Percentiles rank a stretch among this genome's conserved stretches.
phyloP scores from a whole-genome alignment of 1,139 yeast species.

The Debaryomyces subglobosus region DNA sequence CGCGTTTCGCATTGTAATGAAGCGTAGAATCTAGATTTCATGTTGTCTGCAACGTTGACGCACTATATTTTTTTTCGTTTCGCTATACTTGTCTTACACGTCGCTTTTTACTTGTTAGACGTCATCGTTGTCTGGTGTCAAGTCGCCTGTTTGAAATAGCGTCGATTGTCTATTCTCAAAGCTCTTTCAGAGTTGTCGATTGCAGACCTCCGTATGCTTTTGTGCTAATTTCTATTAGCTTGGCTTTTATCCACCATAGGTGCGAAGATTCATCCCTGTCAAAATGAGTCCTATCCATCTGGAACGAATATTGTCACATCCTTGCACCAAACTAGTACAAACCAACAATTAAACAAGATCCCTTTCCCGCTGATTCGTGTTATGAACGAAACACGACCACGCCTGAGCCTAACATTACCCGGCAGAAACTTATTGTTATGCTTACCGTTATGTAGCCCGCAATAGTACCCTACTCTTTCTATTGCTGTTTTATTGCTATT shows the following conservation, averaged over 20 bases:
- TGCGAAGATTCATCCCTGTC: not conserved
- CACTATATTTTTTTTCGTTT: not conserved
- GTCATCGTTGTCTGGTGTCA: not conserved
- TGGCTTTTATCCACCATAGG: not conserved
- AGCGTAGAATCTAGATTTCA: conserved; percentile 1
- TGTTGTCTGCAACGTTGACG: not conserved
- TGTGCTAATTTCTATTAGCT: too few species aligned
- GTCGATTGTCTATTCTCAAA: not conserved
- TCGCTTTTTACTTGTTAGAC: not conserved
- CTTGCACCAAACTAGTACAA: not conserved
- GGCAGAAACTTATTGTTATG: not conserved
- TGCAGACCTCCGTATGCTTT: too few species aligned
- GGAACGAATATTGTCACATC: not conserved
- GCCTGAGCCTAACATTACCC: conserved; percentile 1
- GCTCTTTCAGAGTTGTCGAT: not conserved
- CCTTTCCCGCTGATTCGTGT: not conserved
- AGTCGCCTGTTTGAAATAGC: not conserved
- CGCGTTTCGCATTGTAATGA: conserved; percentile 4
- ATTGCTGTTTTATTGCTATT: conserved; percentile 1
- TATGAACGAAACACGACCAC: not conserved
- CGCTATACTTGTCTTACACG: not conserved
- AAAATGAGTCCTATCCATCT: too few species aligned
- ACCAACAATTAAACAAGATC: not conserved
- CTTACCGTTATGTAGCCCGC: not conserved
- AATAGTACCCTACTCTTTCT: not conserved